Percentiles rank a stretch among this genome's conserved stretches.
Conservation (phyloP, 208 protist species). For the Wallacemonas sp. region DNA sequence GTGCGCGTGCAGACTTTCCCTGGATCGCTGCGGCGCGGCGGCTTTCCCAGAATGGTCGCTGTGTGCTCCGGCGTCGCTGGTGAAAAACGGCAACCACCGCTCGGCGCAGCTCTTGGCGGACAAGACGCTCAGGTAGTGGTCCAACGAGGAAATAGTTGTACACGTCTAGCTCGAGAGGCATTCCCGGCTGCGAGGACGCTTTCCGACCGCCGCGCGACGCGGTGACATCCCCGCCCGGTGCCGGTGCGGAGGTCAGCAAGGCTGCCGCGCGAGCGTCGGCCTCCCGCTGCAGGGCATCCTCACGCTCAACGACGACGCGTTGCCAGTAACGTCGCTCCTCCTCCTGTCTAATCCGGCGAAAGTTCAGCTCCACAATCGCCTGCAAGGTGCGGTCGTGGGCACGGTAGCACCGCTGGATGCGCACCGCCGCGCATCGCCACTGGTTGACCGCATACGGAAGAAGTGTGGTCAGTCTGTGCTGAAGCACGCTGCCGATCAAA, state of each 20-base stretch:
- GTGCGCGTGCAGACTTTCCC: background rate
- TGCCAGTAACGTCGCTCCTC: constrained; percentile 60
- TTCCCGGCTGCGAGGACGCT: background rate
- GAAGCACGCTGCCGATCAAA: constrained; percentile 13
- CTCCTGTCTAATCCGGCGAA: constrained; percentile 34
- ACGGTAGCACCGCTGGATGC: constrained; percentile 50
- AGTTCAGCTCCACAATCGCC: constrained; percentile 62
- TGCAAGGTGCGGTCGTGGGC: constrained; percentile 28
- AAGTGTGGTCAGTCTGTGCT: constrained; percentile 5
- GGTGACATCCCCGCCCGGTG: background rate
- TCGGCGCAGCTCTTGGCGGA: constrained; percentile 39
- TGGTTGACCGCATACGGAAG: constrained; percentile 15
- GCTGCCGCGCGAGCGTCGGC: background rate
- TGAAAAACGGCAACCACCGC: constrained; percentile 17
- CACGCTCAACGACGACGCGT: constrained; percentile 21
- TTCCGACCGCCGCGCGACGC: background rate
- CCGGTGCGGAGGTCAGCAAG: background rate
- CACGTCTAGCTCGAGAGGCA: constrained; percentile 38
- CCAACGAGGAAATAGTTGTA: constrained; percentile 46
- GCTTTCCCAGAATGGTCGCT: no score
- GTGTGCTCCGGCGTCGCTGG: no score
- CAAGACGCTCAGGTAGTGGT: constrained; percentile 49
- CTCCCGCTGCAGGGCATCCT: constrained; percentile 15
- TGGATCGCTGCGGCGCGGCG: background rate
- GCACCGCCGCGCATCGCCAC: constrained; percentile 15